Conservation (phyloP, 441 rosid genomes). For the Corymbia calophylla region DNA sequence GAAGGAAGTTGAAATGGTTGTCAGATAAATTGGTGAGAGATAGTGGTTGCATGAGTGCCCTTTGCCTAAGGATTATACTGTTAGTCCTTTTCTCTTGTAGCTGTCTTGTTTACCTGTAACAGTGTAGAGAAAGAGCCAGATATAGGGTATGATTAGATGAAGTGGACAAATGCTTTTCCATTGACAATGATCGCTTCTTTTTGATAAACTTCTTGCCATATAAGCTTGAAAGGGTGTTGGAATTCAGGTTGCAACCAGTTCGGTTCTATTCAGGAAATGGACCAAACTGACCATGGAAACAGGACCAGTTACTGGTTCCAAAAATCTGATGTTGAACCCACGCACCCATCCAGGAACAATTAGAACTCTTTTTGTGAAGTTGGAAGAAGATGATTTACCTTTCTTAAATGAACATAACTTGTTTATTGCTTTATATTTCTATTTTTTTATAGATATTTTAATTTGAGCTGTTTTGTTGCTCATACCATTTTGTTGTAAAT, state of each 20-base stretch:
- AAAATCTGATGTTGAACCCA: background rate
- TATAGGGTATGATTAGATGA: background rate
- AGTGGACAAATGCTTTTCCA: background rate
- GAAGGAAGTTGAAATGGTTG: background rate
- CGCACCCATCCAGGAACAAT: background rate
- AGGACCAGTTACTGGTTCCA: background rate
- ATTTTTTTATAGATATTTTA: background rate
- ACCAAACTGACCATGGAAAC: background rate
- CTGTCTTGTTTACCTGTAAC: background rate
- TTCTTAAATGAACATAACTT: background rate
- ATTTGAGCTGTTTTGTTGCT: background rate
- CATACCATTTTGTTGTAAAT: background rate
- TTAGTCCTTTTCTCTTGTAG: background rate
- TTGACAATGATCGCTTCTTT: background rate
- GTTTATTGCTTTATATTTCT: background rate
- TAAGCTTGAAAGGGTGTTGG: background rate
- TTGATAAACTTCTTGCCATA: background rate
- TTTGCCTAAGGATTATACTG: background rate
- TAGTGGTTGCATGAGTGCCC: background rate
- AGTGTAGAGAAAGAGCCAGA: background rate
- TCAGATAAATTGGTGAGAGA: background rate
- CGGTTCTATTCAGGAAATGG: background rate
- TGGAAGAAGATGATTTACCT: background rate
- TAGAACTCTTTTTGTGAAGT: background rate
- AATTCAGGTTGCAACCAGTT: background rate